phyloP scores from a whole-genome alignment of 352 stramenopile genomes.

The Phytophthora capsici region DNA sequence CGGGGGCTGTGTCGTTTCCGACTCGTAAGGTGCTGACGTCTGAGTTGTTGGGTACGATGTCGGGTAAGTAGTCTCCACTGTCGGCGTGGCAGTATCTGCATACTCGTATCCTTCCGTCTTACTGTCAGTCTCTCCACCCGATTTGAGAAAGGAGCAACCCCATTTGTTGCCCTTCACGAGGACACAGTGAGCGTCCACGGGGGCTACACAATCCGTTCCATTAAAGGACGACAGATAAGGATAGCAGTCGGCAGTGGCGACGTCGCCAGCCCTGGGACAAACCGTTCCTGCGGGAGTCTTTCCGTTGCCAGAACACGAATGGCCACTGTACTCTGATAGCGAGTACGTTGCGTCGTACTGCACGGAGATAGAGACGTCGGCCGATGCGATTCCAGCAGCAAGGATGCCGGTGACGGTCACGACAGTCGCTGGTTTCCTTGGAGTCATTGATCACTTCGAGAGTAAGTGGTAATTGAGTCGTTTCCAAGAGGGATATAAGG shows the following conservation, averaged over 20 bases:
- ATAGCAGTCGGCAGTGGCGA: slow-evolving; percentile 25
- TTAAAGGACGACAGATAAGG: slow-evolving; percentile 28
- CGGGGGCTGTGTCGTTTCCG: too few relatives aligned
- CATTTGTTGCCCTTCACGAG: slow-evolving; percentile 10
- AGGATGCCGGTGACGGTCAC: slow-evolving; percentile 16
- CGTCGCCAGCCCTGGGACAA: slow-evolving; percentile 29
- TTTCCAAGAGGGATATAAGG: slow-evolving; percentile 10
- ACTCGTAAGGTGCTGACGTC: too few relatives aligned
- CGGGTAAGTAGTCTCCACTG: not conserved
- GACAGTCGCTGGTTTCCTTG: slow-evolving; percentile 2
- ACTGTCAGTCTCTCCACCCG: too few relatives aligned
- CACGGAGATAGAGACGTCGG: slow-evolving; percentile 23
- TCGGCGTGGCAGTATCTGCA: not conserved
- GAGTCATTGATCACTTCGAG: slow-evolving; percentile 2
- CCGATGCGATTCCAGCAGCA: slow-evolving; percentile 4
- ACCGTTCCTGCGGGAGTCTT: not conserved
- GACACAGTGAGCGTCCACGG: slow-evolving; percentile 23
- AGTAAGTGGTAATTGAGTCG: not conserved
- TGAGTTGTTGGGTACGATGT: not conserved
- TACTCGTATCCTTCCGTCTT: too few relatives aligned
- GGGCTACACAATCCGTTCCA: slow-evolving; percentile 17
- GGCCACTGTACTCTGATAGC: slow-evolving; percentile 16
- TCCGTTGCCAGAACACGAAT: slow-evolving; percentile 25
- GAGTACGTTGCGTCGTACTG: slow-evolving; percentile 31
- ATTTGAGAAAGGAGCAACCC: slow-evolving; percentile 2